Evolutionary conservation across 2,329 filamentous ascomycete species (phyloP).

Genomic region (Cladophialophora immunda): DNA sequence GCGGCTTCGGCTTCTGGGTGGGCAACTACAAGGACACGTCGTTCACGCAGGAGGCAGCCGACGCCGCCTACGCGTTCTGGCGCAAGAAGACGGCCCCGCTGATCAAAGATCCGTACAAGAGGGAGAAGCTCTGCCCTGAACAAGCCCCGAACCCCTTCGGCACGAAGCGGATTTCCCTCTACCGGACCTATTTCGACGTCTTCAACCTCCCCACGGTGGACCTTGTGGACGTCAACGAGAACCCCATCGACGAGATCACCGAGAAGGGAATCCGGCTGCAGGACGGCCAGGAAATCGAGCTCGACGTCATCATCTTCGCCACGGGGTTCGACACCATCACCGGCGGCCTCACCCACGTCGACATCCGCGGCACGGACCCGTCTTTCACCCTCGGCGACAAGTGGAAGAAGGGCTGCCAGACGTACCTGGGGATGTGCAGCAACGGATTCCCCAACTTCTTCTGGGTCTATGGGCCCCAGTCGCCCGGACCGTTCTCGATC

Average conservation of each 20-base stretch:
- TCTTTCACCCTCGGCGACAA: conserved; percentile 27
- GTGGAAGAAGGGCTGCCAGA: conserved; percentile 47
- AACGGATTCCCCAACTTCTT: conserved; percentile 56
- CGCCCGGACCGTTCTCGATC: conserved; percentile 52
- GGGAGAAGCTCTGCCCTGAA: conserved; percentile 62
- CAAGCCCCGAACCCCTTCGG: conserved; percentile 65
- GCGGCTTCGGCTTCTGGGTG: conserved; percentile 68
- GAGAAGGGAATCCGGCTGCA: conserved; percentile 51
- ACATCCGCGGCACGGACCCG: conserved; percentile 50
- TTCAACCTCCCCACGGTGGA: conserved; percentile 58
- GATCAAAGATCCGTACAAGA: conserved; percentile 59
- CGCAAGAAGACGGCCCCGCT: conserved; percentile 60
- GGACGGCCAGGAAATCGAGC: conserved; percentile 49
- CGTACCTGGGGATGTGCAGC: conserved; percentile 52
- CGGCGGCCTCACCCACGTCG: conserved; percentile 50
- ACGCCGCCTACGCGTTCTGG: conserved; percentile 65
- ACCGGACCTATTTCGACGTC: conserved; percentile 61
- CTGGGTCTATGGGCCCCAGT: conserved; percentile 63
- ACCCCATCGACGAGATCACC: conserved; percentile 53
- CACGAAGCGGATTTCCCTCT: conserved; percentile 59
- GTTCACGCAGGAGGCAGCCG: conserved; percentile 58
- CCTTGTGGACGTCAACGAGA: conserved; percentile 55
- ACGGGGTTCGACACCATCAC: conserved; percentile 56
- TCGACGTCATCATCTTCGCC: conserved; percentile 52
- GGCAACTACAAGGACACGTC: conserved; percentile 62